Base-by-base conservation (phyloP, 768 basidiomycete genomes). In the Lyophyllum decastes region DNA sequence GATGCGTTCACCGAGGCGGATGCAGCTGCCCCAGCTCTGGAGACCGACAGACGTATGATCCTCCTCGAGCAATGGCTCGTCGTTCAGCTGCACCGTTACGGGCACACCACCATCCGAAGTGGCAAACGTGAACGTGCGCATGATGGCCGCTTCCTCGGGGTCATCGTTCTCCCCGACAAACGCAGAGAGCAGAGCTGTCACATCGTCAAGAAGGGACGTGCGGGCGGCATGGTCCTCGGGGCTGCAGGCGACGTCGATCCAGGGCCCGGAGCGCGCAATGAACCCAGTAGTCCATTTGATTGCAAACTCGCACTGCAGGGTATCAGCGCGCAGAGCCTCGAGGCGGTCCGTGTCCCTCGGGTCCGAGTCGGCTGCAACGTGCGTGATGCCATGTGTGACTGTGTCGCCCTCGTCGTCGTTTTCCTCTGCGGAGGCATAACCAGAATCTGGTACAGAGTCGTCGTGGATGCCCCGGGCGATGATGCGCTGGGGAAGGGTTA, bases 11-110 rank as follows among this genome's bases (percentile, higher is more conserved):
- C 85, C 86, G 47, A 94, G 78, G 34, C 90, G 71, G 65, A 92
- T 88, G 17, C 86, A 82, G 64, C 88, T 87, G 10, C 85, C 90
- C 92, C 92, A 94, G 65, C 89, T 92, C 70, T 94, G 92, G 44
- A 94, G 73, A 0, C 92, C 91, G 30, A 92, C 90, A 17, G 85
- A 86, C 11, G 89, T 91, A 68, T 92, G 87, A 66, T 92, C 90
- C 14, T 80, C 76, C 30, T 71, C 74, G 25, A 82, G 75, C 40
- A 90, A 73, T 1, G 87, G 82, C 0, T 84, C 89, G 63, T 93
- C 90, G 66, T 88, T 88, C 33, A 93, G 75, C 69, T 87, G 78
- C 49, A 89, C 76, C n/a, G 68, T 64, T 44, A 88, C 70, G 17
- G 57, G 24, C 4, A 4, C 49, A 38, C 41, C 19, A 25, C 34